A percentile compares a stretch with the other conserved stretches of the same genome.
These are phyloP conservation scores for Basidiobolus heterosporus DNA, from an alignment of 371 early-diverging fungal genomes.

Conservation along the genomic window DNA sequence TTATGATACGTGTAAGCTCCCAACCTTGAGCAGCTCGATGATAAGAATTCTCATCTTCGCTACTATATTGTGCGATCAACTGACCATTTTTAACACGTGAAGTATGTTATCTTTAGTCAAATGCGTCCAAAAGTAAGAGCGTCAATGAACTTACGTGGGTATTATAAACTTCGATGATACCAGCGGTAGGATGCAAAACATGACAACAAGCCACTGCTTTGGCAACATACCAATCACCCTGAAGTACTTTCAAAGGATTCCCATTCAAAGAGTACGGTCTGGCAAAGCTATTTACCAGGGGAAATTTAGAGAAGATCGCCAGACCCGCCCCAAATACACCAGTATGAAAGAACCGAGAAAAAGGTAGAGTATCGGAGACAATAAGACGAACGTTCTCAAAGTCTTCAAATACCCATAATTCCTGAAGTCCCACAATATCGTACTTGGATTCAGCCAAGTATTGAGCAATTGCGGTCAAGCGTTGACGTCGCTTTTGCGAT, in stretches of 20 bases:
- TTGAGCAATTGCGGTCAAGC: constrained; percentile 32
- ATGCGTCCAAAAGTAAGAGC: background rate
- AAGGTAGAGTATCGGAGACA: constrained; percentile 16
- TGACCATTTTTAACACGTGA: constrained; percentile 4
- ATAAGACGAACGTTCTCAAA: constrained; percentile 19
- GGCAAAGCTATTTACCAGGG: constrained; percentile 20
- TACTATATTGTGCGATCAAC: constrained; percentile 37
- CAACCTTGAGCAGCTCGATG: constrained; percentile 38
- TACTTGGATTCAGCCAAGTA: constrained; percentile 16
- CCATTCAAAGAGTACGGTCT: constrained; percentile 31
- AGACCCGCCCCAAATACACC: constrained; percentile 40
- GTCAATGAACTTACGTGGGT: constrained; percentile 31
- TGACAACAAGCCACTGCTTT: constrained; percentile 32
- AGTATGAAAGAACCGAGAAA: constrained; percentile 27
- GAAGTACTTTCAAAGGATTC: constrained; percentile 27
- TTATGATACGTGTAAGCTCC: constrained; percentile 28
- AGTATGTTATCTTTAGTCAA: background rate
- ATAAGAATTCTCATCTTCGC: constrained; percentile 24
- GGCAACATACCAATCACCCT: constrained; percentile 45
- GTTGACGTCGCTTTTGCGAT: constrained; percentile 23
- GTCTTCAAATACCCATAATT: constrained; percentile 38
- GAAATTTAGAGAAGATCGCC: constrained; percentile 27
- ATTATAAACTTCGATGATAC: constrained; percentile 37
- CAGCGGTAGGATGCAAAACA: constrained; percentile 31
- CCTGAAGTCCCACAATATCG: constrained; percentile 43